Conservation (phyloP, 441 rosid species). For the Metrosideros polymorpha region DNA sequence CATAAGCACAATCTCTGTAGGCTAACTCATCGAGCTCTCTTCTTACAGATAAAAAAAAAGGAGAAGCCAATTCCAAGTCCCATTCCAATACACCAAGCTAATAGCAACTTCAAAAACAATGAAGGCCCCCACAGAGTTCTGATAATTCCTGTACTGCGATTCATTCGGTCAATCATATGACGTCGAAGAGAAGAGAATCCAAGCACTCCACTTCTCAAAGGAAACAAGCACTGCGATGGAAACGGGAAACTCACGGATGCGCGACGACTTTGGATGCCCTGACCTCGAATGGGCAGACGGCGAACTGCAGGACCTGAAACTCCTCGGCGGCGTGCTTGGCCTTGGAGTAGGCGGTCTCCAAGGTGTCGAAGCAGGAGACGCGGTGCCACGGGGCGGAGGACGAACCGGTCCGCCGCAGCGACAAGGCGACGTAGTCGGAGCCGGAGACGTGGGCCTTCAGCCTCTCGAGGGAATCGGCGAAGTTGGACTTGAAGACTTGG, state of each 20-base stretch:
- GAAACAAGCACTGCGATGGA: background rate
- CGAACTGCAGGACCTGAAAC: constrained; percentile 75
- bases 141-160: background rate
- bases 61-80: background rate
- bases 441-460: constrained; percentile 39
- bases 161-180: background rate
- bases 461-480: constrained; percentile 31
- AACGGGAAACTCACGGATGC: constrained; percentile 37
- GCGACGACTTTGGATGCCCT: constrained; percentile 43
- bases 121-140: background rate
- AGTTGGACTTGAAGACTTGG: constrained; percentile 64
- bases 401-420: constrained; percentile 60
- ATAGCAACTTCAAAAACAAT: background rate
- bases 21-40: background rate
- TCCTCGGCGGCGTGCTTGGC: constrained; percentile 64
- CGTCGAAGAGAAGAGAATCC: background rate
- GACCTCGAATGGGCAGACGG: constrained; percentile 65
- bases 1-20: background rate
- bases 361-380: constrained; percentile 55
- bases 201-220: background rate
- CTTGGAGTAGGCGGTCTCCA: constrained; percentile 57
- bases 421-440: constrained; percentile 65
- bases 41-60: background rate
- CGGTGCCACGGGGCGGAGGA: constrained; percentile 80
- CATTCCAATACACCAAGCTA: background rate